These are phyloP conservation scores for Capronia coronata DNA, from an alignment of 2,329 filamentous ascomycete species.

Conservation along the genomic window DNA sequence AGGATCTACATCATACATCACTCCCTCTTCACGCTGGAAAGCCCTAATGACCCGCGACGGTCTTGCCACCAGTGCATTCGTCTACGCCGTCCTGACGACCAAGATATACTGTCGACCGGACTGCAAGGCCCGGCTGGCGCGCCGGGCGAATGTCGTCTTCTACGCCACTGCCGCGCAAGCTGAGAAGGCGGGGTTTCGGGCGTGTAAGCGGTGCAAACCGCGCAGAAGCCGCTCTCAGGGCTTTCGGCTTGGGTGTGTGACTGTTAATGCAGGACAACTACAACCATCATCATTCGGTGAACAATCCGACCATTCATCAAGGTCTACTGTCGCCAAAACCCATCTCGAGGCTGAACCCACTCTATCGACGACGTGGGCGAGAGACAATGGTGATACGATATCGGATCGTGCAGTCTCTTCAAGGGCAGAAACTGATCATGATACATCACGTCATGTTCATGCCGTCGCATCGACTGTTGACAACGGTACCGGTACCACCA, in stretches of 20 bases:
- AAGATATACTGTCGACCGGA: slow-evolving; percentile 52
- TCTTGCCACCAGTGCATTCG: slow-evolving; percentile 42
- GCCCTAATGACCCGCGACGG: slow-evolving; percentile 43
- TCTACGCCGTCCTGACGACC: slow-evolving; percentile 53
- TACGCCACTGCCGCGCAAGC: slow-evolving; percentile 45
- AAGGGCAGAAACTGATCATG: too few relatives aligned
- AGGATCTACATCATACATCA: slow-evolving; percentile 1
- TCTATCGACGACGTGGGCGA: too few relatives aligned
- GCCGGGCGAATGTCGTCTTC: slow-evolving; percentile 52
- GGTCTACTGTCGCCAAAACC: too few relatives aligned
- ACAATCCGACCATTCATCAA: too few relatives aligned
- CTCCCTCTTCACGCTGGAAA: slow-evolving; percentile 34
- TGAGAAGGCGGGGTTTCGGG: slow-evolving; percentile 45
- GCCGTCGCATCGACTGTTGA: too few relatives aligned
- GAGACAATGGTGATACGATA: too few relatives aligned
- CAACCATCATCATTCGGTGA: neutral
- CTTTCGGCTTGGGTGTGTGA: neutral
- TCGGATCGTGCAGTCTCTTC: too few relatives aligned
- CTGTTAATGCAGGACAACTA: neutral
- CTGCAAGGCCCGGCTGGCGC: slow-evolving; percentile 52
- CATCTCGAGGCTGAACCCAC: too few relatives aligned
- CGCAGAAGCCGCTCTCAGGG: too few relatives aligned
- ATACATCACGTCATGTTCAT: too few relatives aligned
- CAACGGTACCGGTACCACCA: too few relatives aligned
- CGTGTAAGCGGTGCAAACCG: slow-evolving; percentile 53